Conservation (phyloP, 352 stramenopile genomes). For the Pythium rhizo-oryzae region DNA sequence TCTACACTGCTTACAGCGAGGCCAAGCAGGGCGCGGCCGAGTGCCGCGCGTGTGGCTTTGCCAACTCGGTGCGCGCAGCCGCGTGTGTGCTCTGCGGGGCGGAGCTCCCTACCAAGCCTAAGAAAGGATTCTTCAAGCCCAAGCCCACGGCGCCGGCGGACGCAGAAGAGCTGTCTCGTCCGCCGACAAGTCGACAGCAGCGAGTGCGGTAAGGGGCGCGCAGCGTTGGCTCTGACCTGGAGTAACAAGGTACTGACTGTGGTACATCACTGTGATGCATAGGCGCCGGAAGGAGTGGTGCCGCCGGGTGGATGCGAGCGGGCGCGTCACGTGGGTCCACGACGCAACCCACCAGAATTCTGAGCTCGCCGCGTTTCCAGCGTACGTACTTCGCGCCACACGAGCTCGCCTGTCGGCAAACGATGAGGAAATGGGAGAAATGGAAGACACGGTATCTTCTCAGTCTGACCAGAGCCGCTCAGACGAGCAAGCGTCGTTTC, state of each 20-base stretch:
- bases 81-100: conserved; percentile 24
- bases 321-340: conserved; percentile 16
- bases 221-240: too few relatives aligned
- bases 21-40: conserved; percentile 16
- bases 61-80: conserved; percentile 15
- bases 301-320: conserved; percentile 1
- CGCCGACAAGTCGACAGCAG: conserved; percentile 3
- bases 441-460: neutral
- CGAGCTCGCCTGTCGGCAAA: neutral
- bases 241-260: too few relatives aligned
- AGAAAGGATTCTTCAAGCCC: conserved; percentile 2
- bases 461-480: too few relatives aligned
- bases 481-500: too few relatives aligned
- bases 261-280: neutral
- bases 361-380: neutral
- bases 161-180: neutral
- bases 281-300: conserved; percentile 27
- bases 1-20: too few relatives aligned
- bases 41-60: conserved; percentile 22
- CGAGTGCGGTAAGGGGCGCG: conserved; percentile 10
- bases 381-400: conserved; percentile 13
- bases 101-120: neutral
- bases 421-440: neutral
- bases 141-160: neutral
- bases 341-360: neutral